Percentiles rank a stretch among this genome's conserved stretches.
Conservation (phyloP, 192 early-diverging fungal genomes). For the Pilobolus umbonatus region DNA sequence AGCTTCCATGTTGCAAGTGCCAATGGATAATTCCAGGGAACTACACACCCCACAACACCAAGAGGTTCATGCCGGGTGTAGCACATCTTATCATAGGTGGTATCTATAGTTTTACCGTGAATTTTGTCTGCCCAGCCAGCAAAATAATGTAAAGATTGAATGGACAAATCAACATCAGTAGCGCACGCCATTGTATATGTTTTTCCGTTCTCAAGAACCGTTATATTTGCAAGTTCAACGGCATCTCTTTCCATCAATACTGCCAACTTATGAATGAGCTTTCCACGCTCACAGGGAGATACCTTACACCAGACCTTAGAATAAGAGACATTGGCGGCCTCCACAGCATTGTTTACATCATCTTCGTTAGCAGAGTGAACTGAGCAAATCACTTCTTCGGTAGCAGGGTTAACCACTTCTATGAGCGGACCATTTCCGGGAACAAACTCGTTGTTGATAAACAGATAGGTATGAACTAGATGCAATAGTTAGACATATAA, state of each 20-base stretch:
- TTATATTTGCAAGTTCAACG: constrained; percentile 47
- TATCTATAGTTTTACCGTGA: constrained; percentile 44
- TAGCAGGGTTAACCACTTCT: constrained; percentile 59
- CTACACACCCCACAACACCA: constrained; percentile 73
- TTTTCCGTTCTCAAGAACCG: constrained; percentile 78
- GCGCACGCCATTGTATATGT: constrained; percentile 52
- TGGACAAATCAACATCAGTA: constrained; percentile 60
- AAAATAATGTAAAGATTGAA: constrained; percentile 74
- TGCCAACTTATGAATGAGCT: constrained; percentile 59
- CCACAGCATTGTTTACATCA: constrained; percentile 64
- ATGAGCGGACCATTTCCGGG: constrained; percentile 43
- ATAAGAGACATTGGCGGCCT: constrained; percentile 46
- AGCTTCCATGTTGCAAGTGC: constrained; percentile 69
- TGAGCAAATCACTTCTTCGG: constrained; percentile 46
- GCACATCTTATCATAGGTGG: constrained; percentile 39
- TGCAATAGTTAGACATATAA: neutral
- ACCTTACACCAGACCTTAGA: constrained; percentile 47
- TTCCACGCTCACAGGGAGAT: constrained; percentile 38
- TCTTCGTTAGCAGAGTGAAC: constrained; percentile 50
- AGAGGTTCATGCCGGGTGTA: constrained; percentile 56
- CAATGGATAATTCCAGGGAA: constrained; percentile 69
- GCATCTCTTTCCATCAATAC: constrained; percentile 44
- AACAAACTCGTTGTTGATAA: constrained; percentile 62
- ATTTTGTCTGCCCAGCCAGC: constrained; percentile 65
- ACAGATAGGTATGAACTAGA: constrained; percentile 46